A percentile compares a stretch with the other conserved stretches of the same genome.
Conservation (phyloP, 495 filamentous ascomycete species). For the Xylaria curta region DNA sequence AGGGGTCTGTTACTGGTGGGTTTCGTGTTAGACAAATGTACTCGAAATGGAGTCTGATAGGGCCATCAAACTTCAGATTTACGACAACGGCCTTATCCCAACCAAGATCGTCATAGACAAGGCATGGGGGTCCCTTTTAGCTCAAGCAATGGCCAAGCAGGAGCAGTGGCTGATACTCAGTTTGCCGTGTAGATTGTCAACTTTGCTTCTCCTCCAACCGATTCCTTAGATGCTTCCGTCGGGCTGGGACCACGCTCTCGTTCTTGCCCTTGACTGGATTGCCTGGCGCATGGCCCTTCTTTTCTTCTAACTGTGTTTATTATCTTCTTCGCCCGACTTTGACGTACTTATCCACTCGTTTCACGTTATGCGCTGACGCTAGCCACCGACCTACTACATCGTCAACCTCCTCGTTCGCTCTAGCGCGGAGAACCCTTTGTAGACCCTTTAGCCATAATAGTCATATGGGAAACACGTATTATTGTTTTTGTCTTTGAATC, state of each 20-base stretch:
- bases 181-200: slow-evolving; percentile 13
- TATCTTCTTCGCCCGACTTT: background rate
- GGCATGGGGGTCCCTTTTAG: background rate
- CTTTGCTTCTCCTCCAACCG: slow-evolving; percentile 40
- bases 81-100: slow-evolving; percentile 2
- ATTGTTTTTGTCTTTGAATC: slow-evolving; percentile 8
- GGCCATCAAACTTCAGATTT: slow-evolving; percentile 11
- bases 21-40: slow-evolving; percentile 17
- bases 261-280: slow-evolving; percentile 23
- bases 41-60: background rate
- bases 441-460: slow-evolving; percentile 24
- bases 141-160: background rate
- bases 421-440: slow-evolving; percentile 24
- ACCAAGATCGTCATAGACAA: background rate
- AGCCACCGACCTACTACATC: slow-evolving; percentile 30
- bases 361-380: slow-evolving; percentile 41
- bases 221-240: slow-evolving; percentile 31
- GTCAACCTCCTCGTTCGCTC: slow-evolving; percentile 34
- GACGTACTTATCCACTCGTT: slow-evolving; percentile 29
- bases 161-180: slow-evolving; percentile 2
- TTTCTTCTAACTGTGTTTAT: background rate
- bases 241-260: slow-evolving; percentile 2
- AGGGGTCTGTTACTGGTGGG: slow-evolving; percentile 15
- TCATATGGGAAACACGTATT: slow-evolving; percentile 1
- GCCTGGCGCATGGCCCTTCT: slow-evolving; percentile 24